Base-by-base conservation (phyloP, 495 filamentous ascomycete genomes). In the Xylaria castorea region DNA sequence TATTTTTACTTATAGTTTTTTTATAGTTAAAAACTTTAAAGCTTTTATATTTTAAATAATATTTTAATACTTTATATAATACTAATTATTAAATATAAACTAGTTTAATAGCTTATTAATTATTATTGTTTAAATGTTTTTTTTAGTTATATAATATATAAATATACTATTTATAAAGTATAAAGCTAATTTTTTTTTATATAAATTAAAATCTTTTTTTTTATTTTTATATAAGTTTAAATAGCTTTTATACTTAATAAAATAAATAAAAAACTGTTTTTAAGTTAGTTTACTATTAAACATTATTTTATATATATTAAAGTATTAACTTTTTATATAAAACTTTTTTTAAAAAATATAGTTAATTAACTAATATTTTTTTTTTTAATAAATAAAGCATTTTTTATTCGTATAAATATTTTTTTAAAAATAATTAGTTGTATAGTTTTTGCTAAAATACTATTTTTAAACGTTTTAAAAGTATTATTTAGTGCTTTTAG, bases 141-240 rank as follows among this genome's bases (percentile, higher is more conserved):
- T 55, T 12, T 14, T 1, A 1, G 2, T 36, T 44, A 14, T 44
- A 44, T 44, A 44, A 44, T 44, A 14, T 14, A 55, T 16, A 60
- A 60, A 60, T 60, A n/a, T 38, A 18, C 36, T 60, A 60, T 60
- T 60, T 60, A 60, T 60, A 30, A 60, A n/a, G 36, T 60, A 34
- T 60, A 38, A 60, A 38, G 1, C 25, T 58, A 20, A 3, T 1
- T 38, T 1, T 60, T 60, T 34, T 18, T 32, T 20, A 4, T 60
- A 36, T 34, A 60, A n/a, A 60, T 60, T 25, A 27, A 55, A 55
- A 14, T 30, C 27, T 30, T 55, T 55, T 27, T 55, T 55, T 55
- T 51, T 58, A n/a, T 32, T 60, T 36, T 36, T 32, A 36, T 60
- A 60, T 60, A 60, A 18, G 11, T 60, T 60, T 60, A 60, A 60